Conservation (phyloP, 805 yeast species). For the Wickerhamomyces silvicola region DNA sequence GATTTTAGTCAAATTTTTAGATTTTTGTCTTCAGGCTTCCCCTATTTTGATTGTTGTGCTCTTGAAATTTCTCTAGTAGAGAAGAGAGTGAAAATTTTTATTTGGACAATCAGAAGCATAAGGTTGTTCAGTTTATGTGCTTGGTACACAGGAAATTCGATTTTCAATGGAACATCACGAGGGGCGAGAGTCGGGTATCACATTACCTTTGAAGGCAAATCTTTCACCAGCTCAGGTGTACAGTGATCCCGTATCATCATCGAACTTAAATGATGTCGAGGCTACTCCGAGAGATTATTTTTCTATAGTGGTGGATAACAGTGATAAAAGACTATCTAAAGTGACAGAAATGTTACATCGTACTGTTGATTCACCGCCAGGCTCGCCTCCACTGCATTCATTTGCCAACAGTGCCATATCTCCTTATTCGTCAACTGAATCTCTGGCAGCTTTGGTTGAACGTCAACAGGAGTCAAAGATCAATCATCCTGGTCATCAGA, state of each 20-base stretch:
- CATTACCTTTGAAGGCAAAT: slow-evolving; percentile 11
- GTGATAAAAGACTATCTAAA: slow-evolving; percentile 10
- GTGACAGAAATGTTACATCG: slow-evolving; percentile 15
- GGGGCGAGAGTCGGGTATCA: slow-evolving; percentile 3
- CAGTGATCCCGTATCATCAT: slow-evolving; percentile 2
- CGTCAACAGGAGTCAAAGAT: slow-evolving; percentile 34
- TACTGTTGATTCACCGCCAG: slow-evolving; percentile 14
- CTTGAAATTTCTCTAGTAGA: no score
- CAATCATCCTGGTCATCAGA: slow-evolving; percentile 36
- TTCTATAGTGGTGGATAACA: no score
- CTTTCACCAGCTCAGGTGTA: slow-evolving; percentile 16
- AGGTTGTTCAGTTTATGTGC: no score
- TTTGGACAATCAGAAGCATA: no score
- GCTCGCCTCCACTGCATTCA: slow-evolving; percentile 6
- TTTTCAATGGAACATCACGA: no score
- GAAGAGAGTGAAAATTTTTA: no score
- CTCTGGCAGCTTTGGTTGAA: slow-evolving; percentile 32
- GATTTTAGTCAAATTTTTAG: no score
- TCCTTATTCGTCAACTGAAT: slow-evolving; percentile 29
- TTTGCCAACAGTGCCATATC: slow-evolving; percentile 5
- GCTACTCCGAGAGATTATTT: slow-evolving; percentile 6
- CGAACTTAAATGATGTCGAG: background rate
- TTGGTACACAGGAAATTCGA: no score
- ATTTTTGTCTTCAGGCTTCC: no score
- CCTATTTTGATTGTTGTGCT: no score